These are phyloP conservation scores for Dendrobium catenatum DNA, from an alignment of 106 monocot genomes.

Conservation along the genomic window DNA sequence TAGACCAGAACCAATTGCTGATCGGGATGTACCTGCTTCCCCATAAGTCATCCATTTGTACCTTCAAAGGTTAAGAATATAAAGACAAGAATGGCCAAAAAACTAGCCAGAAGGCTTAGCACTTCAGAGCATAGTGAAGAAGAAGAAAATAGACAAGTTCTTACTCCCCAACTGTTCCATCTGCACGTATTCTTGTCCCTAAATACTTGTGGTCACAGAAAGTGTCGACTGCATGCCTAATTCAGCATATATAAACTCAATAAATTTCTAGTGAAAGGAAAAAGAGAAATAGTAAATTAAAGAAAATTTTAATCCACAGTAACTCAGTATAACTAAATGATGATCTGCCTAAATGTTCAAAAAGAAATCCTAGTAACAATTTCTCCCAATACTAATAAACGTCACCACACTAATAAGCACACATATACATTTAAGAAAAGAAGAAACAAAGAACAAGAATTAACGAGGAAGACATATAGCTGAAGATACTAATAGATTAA, in stretches of 20 bases:
- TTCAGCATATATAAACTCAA: neutral
- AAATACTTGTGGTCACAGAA: constrained; percentile 80
- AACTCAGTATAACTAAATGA: neutral
- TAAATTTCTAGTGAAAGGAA: neutral
- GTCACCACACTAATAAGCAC: neutral
- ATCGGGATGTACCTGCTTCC: constrained; percentile 65
- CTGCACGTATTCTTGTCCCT: constrained; percentile 72
- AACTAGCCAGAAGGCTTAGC: neutral
- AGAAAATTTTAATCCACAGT: neutral
- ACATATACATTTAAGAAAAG: neutral
- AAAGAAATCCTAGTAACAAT: neutral
- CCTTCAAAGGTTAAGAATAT: constrained; percentile 24
- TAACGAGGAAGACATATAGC: neutral
- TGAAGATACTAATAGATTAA: neutral
- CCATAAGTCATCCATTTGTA: constrained; percentile 99
- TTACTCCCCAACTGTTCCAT: constrained; percentile 97
- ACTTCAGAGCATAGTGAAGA: neutral
- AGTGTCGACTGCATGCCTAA: constrained; percentile 68
- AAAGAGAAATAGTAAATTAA: neutral
- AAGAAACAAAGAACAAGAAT: neutral
- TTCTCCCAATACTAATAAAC: neutral
- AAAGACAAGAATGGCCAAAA: neutral
- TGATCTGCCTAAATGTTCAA: neutral
- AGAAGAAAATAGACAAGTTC: constrained; percentile 9
- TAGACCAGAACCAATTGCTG: constrained; percentile 89